Percentiles rank a stretch among this genome's conserved stretches.
Conservation (phyloP, 2,329 filamentous ascomycete species). For the Emmonsiellopsis sp. region DNA sequence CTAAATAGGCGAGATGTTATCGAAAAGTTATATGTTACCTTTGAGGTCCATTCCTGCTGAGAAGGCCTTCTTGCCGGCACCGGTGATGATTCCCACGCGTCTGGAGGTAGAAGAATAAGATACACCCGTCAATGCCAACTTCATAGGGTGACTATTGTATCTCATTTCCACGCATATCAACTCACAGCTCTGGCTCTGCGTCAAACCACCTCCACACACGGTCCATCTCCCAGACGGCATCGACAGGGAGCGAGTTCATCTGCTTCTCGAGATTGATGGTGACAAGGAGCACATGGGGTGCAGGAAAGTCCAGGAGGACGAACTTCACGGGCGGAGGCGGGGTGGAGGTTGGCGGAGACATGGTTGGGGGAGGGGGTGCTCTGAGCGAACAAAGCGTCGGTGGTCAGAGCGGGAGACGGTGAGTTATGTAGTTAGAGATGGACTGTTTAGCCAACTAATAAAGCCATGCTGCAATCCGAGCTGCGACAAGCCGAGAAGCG, state of each 20-base stretch:
- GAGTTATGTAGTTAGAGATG: too few relatives aligned
- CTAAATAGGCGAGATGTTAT: background rate
- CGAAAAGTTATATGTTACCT: constrained; percentile 35
- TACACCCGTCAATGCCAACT: background rate
- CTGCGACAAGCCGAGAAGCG: too few relatives aligned
- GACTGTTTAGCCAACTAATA: too few relatives aligned
- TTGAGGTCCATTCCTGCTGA: constrained; percentile 36
- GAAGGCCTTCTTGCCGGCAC: constrained; percentile 33
- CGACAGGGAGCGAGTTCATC: constrained; percentile 31
- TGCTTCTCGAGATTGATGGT: constrained; percentile 31
- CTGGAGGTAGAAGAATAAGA: constrained; percentile 24
- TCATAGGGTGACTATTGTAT: background rate
- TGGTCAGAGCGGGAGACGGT: too few relatives aligned
- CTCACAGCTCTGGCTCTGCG: constrained; percentile 27
- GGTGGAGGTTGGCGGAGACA: constrained; percentile 6
- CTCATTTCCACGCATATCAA: background rate
- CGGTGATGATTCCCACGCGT: constrained; percentile 32
- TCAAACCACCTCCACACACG: constrained; percentile 34
- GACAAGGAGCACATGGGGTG: constrained; percentile 35
- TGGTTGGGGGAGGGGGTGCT: background rate
- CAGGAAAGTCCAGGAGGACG: constrained; percentile 23
- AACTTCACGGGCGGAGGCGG: constrained; percentile 7
- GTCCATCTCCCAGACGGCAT: constrained; percentile 29
- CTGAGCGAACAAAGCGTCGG: too few relatives aligned
- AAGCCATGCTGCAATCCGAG: too few relatives aligned